A percentile compares a stretch with the other conserved stretches of the same genome.
phyloP scores from a whole-genome alignment of 345 rosid genomes.

The Corchorus olitorius region DNA sequence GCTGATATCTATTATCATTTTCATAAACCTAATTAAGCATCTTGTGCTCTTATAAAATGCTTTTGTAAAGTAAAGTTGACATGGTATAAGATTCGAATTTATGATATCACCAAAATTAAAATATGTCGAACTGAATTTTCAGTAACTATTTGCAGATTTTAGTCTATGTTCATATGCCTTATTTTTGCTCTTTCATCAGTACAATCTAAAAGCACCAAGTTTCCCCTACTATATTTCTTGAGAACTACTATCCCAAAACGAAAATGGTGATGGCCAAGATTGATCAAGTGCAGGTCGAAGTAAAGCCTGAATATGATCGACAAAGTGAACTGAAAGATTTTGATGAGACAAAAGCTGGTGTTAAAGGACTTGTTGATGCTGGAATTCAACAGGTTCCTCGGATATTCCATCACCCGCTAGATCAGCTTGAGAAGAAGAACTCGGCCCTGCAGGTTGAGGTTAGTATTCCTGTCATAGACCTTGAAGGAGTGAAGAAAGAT shows the following conservation, averaged over 20 bases:
- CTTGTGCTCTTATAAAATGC: too few species aligned
- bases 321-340: conserved; percentile 24
- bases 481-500: conserved; percentile 15
- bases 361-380: conserved; percentile 30
- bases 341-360: conserved; percentile 37
- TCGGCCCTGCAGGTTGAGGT: background rate
- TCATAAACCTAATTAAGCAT: too few species aligned
- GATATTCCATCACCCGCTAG: conserved; percentile 30
- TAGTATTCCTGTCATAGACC: conserved; percentile 47
- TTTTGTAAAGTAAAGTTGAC: background rate
- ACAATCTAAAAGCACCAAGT: too few species aligned
- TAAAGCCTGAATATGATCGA: conserved; percentile 19
- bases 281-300: too few species aligned
- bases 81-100: background rate
- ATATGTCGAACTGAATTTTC: background rate
- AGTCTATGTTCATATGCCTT: background rate
- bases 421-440: background rate
- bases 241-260: background rate
- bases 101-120: background rate
- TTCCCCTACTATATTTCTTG: too few species aligned
- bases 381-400: conserved; percentile 29
- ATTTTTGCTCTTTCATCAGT: background rate
- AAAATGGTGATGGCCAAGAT: background rate
- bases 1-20: too few species aligned
- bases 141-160: background rate